phyloP scores from a whole-genome alignment of 495 filamentous ascomycete species.

The Endocarpon pusillum region DNA sequence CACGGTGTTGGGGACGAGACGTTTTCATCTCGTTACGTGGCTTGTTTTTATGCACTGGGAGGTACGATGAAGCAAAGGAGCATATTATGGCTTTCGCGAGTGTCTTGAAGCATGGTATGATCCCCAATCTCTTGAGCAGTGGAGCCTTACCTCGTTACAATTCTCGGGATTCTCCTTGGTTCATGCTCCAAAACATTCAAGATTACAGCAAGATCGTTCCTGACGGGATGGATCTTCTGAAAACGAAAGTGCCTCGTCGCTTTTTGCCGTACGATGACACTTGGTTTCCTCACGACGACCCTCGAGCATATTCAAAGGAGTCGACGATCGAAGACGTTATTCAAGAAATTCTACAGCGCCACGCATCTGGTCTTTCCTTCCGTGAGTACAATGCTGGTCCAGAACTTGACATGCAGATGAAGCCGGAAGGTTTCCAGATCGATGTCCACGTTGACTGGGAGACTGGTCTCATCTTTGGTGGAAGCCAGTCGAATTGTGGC shows the following conservation, averaged over 20 bases:
- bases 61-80: slow-evolving; percentile 74
- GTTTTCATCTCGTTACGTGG: slow-evolving; percentile 91
- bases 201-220: slow-evolving; percentile 80
- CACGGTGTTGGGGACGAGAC: slow-evolving; percentile 92
- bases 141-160: slow-evolving; percentile 92
- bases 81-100: slow-evolving; percentile 93
- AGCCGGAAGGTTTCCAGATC: slow-evolving; percentile 74
- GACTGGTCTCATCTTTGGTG: slow-evolving; percentile 84
- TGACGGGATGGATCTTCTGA: slow-evolving; percentile 53
- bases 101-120: slow-evolving; percentile 97
- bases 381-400: slow-evolving; percentile 88
- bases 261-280: slow-evolving; percentile 93
- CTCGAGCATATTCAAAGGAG: slow-evolving; percentile 66
- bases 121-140: slow-evolving; percentile 80
- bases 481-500: slow-evolving; percentile 86
- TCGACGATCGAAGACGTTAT: slow-evolving; percentile 76
- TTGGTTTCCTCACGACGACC: slow-evolving; percentile 68
- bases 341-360: slow-evolving; percentile 81
- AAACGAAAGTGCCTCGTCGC: slow-evolving; percentile 63
- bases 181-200: slow-evolving; percentile 86
- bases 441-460: slow-evolving; percentile 84
- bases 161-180: slow-evolving; percentile 91
- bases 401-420: slow-evolving; percentile 83
- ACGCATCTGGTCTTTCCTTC: slow-evolving; percentile 78
- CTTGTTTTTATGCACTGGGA: slow-evolving; percentile 72